Conservation (phyloP, 73 alveolate species). For the Symbiodinium pilosum region DNA sequence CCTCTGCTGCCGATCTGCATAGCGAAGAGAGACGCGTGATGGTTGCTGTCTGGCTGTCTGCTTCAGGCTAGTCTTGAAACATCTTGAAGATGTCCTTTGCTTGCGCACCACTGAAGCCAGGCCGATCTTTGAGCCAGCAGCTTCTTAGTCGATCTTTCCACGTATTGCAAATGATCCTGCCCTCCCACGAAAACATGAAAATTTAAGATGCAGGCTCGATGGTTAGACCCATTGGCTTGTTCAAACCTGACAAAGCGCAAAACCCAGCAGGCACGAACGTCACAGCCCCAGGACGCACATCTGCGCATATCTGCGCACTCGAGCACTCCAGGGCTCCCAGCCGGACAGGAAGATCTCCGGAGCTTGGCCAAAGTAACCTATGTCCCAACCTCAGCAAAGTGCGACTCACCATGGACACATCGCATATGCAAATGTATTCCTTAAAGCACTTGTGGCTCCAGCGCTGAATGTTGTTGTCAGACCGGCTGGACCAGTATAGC, state of each 20-base stretch:
- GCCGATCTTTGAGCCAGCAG: background rate
- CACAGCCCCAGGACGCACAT: no score
- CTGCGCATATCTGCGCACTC: no score
- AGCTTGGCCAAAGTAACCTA: background rate
- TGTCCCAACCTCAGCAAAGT: slow-evolving; percentile 1
- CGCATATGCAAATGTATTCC: background rate
- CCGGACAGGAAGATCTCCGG: slow-evolving; percentile 47
- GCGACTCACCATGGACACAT: background rate
- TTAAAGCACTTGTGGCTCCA: background rate
- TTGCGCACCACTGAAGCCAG: background rate
- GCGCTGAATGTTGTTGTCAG: slow-evolving; percentile 47
- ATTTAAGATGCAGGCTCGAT: slow-evolving; percentile 36
- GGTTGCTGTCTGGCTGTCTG: background rate
- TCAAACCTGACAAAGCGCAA: background rate
- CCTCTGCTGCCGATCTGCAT: slow-evolving; percentile 4
- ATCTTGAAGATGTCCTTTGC: no score
- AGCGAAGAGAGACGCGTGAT: no score
- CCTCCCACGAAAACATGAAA: no score
- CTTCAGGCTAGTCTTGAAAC: no score
- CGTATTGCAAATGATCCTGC: no score
- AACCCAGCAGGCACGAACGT: background rate
- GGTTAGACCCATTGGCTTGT: slow-evolving; percentile 68
- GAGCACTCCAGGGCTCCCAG: background rate
- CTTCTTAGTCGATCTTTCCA: no score
- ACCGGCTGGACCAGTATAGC: slow-evolving; percentile 56